Base-by-base conservation (phyloP, 441 rosid species). In the Gossypium schwendimanii region DNA sequence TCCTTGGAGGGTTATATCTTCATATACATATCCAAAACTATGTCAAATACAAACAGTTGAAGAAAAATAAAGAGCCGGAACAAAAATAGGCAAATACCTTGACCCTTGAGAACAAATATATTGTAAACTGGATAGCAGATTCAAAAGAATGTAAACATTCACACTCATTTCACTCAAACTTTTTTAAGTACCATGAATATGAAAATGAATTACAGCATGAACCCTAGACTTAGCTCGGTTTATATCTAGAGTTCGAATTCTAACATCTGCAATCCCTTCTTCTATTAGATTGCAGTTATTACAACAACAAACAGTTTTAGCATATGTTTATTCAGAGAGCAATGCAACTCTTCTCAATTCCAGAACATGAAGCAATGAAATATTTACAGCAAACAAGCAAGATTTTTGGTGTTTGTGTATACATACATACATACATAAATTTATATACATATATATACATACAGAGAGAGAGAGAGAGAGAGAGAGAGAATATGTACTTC, bases 311-410 rank as follows among this genome's bases (percentile, higher is more conserved):
- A 36, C 15, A 58, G n/a, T 15, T 64, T 23, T 18, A 23, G 63
- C 45, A 66, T 50, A 33, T 47, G 54, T 63, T 63, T 70, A 74
- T 74, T 64, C 6, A 28, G 65, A 4, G 21, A 24, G 10, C 17
- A 33, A 63, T 20, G 9, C 70, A 26, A 54, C 20, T 6, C 45
- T 6, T 39, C 5, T 18, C 23, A 28, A 5, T 15, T 12, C 4
- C 36, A 73, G 23, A 57, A 17, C 65, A 63, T 47, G 33, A 21
- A 28, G 36, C 60, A 63, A 33, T 23, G 31, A 79, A 18, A 63
- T 49, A 72, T 23, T 39, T 72, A 80, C 72, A 74, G 24, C 65
- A 72, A 64, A 64, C 69, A 64, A 64, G 54, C 69, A 54, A 44
- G 3, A 15, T 10, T 12, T 21, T 64, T 20, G 9, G 3, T 49